Evolutionary conservation across 169 alveolate genomes (phyloP).

Genomic region (Pseudocohnilembus persalinus): DNA sequence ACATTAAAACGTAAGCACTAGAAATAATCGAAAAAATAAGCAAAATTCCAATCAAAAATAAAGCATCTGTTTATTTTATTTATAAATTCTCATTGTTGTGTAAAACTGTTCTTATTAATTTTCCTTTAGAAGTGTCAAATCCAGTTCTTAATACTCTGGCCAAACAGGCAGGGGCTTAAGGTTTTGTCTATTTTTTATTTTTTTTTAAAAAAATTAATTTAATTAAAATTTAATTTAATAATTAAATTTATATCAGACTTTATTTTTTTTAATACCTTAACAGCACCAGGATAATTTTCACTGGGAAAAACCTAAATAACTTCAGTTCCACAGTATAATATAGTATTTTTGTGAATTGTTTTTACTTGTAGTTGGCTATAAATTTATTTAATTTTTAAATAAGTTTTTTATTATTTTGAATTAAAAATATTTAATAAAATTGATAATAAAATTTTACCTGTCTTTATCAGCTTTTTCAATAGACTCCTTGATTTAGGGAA

Average conservation of each 20-base stretch:
- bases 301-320: constrained; percentile 80
- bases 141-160: constrained; percentile 65
- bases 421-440: constrained; percentile 42
- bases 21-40: constrained; percentile 93
- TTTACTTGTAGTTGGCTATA: constrained; percentile 53
- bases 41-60: constrained; percentile 89
- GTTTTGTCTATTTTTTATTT: constrained; percentile 6
- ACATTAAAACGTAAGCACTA: constrained; percentile 89
- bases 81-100: constrained; percentile 91
- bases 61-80: constrained; percentile 92
- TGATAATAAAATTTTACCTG: no score
- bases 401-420: no score
- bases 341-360: constrained; percentile 69
- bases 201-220: no score
- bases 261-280: background rate
- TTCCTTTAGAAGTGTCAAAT: constrained; percentile 95
- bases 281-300: constrained; percentile 38
- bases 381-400: background rate
- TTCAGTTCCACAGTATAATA: constrained; percentile 94
- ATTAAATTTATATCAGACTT: no score
- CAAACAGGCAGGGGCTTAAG: constrained; percentile 16
- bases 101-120: constrained; percentile 95
- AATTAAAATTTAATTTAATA: no score
- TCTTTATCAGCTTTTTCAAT: constrained; percentile 63
- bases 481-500: constrained; percentile 86